Percentiles rank a stretch among this genome's conserved stretches.
phyloP scores from a whole-genome alignment of 148 eudicot genomes.

The Drosera capensis region DNA sequence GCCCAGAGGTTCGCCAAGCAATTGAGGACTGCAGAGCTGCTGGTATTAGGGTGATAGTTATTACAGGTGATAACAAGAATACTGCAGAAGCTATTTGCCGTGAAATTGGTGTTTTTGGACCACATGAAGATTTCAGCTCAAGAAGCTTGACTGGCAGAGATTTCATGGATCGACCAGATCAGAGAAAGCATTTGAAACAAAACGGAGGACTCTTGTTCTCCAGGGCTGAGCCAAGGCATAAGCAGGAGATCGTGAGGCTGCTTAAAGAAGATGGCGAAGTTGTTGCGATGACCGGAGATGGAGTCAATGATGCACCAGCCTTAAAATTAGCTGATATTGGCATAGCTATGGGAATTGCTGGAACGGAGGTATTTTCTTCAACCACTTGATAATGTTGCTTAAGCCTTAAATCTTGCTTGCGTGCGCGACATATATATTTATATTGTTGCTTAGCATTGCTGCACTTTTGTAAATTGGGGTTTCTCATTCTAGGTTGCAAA shows the following conservation, averaged over 20 bases:
- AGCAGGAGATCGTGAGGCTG: constrained; percentile 61
- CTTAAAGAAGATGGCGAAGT: constrained; percentile 68
- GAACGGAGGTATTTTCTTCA: constrained; percentile 50
- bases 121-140: constrained; percentile 29
- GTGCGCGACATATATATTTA: too few species aligned
- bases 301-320: constrained; percentile 75
- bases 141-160: constrained; percentile 49
- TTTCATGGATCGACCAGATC: constrained; percentile 36
- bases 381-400: too few species aligned
- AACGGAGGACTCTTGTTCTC: constrained; percentile 49
- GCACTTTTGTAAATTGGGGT: too few species aligned
- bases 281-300: constrained; percentile 82
- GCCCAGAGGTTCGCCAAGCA: constrained; percentile 45
- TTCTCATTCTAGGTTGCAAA: constrained; percentile 48
- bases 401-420: too few species aligned
- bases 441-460: too few species aligned
- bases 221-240: constrained; percentile 73
- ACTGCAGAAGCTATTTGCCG: constrained; percentile 56
- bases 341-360: constrained; percentile 76
- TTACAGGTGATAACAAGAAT: constrained; percentile 52
- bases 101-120: constrained; percentile 40
- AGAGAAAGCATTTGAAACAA: constrained; percentile 30
- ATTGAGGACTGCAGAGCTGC: constrained; percentile 54
- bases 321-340: constrained; percentile 67
- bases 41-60: constrained; percentile 52